Evolutionary conservation across 2,329 filamentous ascomycete species (phyloP).

Genomic region (Diaporthe sp.): DNA sequence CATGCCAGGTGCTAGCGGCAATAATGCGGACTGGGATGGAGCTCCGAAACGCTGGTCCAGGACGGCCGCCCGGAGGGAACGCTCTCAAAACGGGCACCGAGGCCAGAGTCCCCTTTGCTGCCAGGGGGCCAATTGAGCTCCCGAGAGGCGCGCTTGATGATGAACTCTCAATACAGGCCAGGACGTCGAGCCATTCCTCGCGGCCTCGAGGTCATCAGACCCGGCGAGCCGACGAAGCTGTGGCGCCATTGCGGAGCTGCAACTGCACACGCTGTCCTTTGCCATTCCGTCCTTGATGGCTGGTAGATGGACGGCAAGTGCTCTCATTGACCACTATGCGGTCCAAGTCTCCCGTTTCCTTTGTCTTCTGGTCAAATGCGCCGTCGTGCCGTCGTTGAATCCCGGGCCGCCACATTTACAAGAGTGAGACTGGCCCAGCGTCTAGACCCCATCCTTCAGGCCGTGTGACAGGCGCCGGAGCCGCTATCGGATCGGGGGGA

Average conservation of each 20-base stretch:
- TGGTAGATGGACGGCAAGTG: not conserved
- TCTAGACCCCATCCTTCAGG: conserved; percentile 32
- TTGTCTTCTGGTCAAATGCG: not conserved
- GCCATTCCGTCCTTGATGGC: not conserved
- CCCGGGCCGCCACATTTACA: conserved; percentile 26
- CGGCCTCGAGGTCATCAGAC: conserved; percentile 29
- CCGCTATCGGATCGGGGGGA: conserved; percentile 28
- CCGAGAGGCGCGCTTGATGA: conserved; percentile 35
- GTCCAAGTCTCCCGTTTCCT: not conserved
- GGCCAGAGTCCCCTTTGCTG: not conserved
- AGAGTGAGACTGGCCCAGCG: conserved; percentile 33
- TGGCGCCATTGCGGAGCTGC: conserved; percentile 28
- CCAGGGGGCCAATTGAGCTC: conserved; percentile 34
- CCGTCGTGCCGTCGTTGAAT: conserved; percentile 20
- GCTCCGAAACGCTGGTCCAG: conserved; percentile 32
- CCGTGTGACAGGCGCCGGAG: conserved; percentile 36
- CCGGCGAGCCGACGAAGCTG: not conserved
- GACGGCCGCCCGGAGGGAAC: conserved; percentile 8
- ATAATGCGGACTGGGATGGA: conserved; percentile 33
- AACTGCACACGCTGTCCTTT: conserved; percentile 25
- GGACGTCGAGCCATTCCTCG: conserved; percentile 20
- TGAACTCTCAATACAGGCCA: conserved; percentile 10
- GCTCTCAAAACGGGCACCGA: conserved; percentile 26
- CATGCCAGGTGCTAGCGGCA: conserved; percentile 30
- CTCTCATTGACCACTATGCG: not conserved